phyloP scores from a whole-genome alignment of 2,329 filamentous ascomycete genomes.

The Coleophoma crateriformis region DNA sequence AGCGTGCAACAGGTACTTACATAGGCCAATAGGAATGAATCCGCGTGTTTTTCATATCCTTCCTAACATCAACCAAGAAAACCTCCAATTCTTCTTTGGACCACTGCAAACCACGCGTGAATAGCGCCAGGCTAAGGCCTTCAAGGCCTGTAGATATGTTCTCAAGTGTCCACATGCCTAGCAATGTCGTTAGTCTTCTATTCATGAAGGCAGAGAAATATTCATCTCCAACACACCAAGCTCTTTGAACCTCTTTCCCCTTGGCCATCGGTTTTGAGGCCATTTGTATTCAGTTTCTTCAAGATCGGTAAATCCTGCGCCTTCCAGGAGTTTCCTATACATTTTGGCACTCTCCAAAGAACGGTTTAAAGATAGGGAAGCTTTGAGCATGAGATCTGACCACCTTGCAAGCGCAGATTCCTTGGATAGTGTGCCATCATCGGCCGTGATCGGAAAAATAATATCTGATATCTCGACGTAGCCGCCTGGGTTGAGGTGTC shows the following conservation, averaged over 20 bases:
- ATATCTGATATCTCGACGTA: constrained; percentile 40
- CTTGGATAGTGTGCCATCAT: constrained; percentile 28
- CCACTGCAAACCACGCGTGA: constrained; percentile 20
- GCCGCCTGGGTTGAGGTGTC: constrained; percentile 35
- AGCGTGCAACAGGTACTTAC: not conserved
- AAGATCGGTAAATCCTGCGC: constrained; percentile 22
- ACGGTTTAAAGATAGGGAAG: constrained; percentile 27
- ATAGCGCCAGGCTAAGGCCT: constrained; percentile 8
- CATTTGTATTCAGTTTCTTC: constrained; percentile 17
- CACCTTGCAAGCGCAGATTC: not conserved
- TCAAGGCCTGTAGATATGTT: not conserved
- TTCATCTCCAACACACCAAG: constrained; percentile 7
- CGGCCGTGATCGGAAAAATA: constrained; percentile 27
- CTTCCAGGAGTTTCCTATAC: constrained; percentile 21
- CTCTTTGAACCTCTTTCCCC: constrained; percentile 11
- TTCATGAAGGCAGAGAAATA: not conserved
- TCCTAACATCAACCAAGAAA: constrained; percentile 24
- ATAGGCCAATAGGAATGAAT: constrained; percentile 19
- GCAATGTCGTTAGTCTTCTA: not conserved
- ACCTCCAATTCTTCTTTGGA: constrained; percentile 22
- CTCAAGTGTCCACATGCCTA: not conserved
- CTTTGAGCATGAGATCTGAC: constrained; percentile 26
- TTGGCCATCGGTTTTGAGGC: constrained; percentile 19
- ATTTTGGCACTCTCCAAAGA: not conserved
- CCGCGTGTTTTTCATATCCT: constrained; percentile 23